Conservation (phyloP, 2,329 filamentous ascomycete genomes). For the Coleophoma eucalyptorum region DNA sequence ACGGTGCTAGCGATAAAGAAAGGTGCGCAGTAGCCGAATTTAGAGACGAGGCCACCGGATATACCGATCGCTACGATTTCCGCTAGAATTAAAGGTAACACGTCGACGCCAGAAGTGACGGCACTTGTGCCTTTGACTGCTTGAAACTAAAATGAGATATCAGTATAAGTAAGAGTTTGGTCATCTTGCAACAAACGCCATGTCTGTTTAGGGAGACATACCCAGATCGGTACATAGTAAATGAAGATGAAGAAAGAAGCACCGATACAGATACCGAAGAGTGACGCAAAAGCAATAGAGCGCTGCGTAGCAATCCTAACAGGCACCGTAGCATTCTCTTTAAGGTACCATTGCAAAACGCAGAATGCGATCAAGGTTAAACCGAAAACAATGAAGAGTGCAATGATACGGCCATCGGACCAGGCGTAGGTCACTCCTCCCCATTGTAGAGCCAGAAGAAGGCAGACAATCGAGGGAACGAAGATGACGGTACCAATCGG, state of each 20-base stretch:
- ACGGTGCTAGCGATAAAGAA: slow-evolving; percentile 9
- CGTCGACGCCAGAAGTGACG: slow-evolving; percentile 30
- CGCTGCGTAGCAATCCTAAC: slow-evolving; percentile 30
- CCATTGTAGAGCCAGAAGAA: slow-evolving; percentile 31
- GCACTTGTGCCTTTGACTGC: slow-evolving; percentile 33
- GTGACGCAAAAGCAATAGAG: slow-evolving; percentile 22
- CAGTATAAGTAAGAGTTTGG: slow-evolving; percentile 43
- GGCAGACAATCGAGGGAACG: slow-evolving; percentile 16
- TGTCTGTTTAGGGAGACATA: not conserved
- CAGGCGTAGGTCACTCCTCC: slow-evolving; percentile 28
- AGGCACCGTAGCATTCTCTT: slow-evolving; percentile 28
- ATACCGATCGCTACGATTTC: slow-evolving; percentile 21
- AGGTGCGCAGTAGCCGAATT: slow-evolving; percentile 22
- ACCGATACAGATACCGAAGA: slow-evolving; percentile 25
- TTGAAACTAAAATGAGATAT: too few species aligned
- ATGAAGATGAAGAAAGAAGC: slow-evolving; percentile 15
- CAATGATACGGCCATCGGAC: slow-evolving; percentile 26
- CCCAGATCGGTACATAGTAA: slow-evolving; percentile 31
- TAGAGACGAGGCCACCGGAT: slow-evolving; percentile 24
- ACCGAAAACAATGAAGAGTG: slow-evolving; percentile 19
- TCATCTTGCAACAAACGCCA: not conserved
- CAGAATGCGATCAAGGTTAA: slow-evolving; percentile 18
- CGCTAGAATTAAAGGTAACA: slow-evolving; percentile 24
- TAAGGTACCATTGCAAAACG: slow-evolving; percentile 26
- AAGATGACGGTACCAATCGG: slow-evolving; percentile 20